phyloP scores from a whole-genome alignment of 2,329 filamentous ascomycete species.

The Zymoseptoria ardabiliae region DNA sequence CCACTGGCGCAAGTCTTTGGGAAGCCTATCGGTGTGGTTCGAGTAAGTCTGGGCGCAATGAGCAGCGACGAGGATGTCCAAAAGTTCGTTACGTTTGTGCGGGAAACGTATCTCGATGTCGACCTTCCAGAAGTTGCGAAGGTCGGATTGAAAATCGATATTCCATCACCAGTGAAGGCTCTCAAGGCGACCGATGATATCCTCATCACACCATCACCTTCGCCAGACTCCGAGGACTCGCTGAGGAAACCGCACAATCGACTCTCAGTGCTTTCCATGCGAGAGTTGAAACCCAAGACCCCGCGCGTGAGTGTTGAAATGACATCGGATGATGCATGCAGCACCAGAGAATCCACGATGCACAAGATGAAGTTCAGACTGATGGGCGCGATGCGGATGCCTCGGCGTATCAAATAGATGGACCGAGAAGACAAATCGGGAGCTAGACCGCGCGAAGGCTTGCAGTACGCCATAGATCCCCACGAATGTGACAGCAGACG shows the following conservation, averaged over 20 bases:
- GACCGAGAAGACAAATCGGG: not conserved
- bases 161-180: not conserved
- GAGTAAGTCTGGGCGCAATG: slow-evolving; percentile 82
- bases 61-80: slow-evolving; percentile 68
- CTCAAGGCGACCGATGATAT: not conserved
- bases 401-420: not conserved
- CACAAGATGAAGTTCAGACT: not conserved
- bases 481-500: not conserved
- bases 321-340: not conserved
- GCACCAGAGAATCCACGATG: not conserved
- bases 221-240: not conserved
- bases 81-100: slow-evolving; percentile 47
- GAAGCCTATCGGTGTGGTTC: slow-evolving; percentile 80
- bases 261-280: not conserved
- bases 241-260: not conserved
- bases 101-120: slow-evolving; percentile 18
- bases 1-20: slow-evolving; percentile 73
- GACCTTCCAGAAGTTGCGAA: not conserved
- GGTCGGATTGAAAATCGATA: not conserved
- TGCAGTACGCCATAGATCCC: not conserved
- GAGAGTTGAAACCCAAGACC: not conserved
- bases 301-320: not conserved
- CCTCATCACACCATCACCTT: not conserved
- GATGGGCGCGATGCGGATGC: not conserved
- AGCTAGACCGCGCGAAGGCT: not conserved